Evolutionary conservation across 2,329 filamentous ascomycete genomes (phyloP), one percentile per base, ranked within the genome.

Genomic region (Westerdykella aurantiaca): DNA sequence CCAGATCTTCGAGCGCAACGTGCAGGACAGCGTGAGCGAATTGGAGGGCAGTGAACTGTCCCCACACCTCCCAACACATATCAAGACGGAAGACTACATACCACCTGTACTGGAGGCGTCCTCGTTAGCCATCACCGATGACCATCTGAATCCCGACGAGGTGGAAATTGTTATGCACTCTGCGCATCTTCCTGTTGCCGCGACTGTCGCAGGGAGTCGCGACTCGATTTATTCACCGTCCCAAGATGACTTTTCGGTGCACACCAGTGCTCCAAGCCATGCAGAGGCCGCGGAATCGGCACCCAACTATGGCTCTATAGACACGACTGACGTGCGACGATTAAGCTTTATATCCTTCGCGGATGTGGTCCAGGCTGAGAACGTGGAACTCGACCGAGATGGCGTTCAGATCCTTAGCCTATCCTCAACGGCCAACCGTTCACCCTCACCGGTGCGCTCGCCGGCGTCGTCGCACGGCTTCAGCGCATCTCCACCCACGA

Each of bases 341-440:
- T 71, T 97, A 49, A 93, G 86, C 65, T 97, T 97, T 71, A 95
- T 97, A 63, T 95, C 89, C 6, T 97, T 97, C 68, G 90, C 91
- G 48, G 91, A 97, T 59, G 88, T 97, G 9, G 88, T 97, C 34
- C 88, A 95, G 63, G 79, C 84, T 29, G 87, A 93, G 64, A 86
- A 91, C 57, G 80, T 80, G 23, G 78, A 82, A 31, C 75, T 78
- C 38, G 82, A 77, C 53, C 75, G 83, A 51, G 86, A 91, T 47
- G 84, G 82, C 43, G 75, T 86, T 44, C 82, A 88, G 62, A 70
- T 85, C 46, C 78, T 80, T 40, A 84, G 83, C 11, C 70, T 86
- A 16, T 82, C 83, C 6, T 81, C 81, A 61, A 85, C 49, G 63
- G 64, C 60, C 38, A 68, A 69, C 74, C 81, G 85, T 34, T 93